A percentile compares a stretch with the other conserved stretches of the same genome.
These are phyloP conservation scores for Baudoinia panamericana DNA, from an alignment of 495 filamentous ascomycete species.

Conservation along the genomic window DNA sequence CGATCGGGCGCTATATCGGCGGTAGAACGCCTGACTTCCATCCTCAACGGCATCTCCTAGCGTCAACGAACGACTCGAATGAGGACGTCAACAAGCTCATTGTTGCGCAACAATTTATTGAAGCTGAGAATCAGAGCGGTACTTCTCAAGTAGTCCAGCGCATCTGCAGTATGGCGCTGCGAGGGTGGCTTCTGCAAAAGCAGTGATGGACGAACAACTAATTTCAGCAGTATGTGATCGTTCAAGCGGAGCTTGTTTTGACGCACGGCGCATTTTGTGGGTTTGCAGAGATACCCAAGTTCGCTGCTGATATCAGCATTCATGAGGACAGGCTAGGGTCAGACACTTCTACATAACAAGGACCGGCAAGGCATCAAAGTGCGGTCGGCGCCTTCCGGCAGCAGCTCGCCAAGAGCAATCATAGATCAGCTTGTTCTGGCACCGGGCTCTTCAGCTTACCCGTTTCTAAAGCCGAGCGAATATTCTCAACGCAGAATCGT, in stretches of 20 bases:
- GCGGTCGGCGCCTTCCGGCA: no score
- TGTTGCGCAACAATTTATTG: conserved; percentile 71
- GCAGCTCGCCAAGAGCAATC: no score
- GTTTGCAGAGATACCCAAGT: no score
- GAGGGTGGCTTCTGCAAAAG: conserved; percentile 35
- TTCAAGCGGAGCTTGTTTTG: not conserved
- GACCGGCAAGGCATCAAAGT: no score
- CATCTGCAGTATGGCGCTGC: conserved; percentile 56
- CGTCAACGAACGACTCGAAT: conserved; percentile 51
- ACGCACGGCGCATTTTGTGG: not conserved
- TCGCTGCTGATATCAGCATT: not conserved
- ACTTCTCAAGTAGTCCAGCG: conserved; percentile 73
- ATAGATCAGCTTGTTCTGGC: conserved; percentile 43
- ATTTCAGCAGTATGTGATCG: not conserved
- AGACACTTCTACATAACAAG: no score
- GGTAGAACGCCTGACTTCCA: conserved; percentile 48
- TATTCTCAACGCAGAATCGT: conserved; percentile 49
- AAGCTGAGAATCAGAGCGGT: conserved; percentile 55
- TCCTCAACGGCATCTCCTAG: conserved; percentile 43
- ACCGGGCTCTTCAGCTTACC: conserved; percentile 46
- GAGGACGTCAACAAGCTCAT: conserved; percentile 59
- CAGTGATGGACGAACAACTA: not conserved
- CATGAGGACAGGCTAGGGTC: not conserved
- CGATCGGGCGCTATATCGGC: conserved; percentile 61
- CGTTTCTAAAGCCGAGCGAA: conserved; percentile 40